phyloP scores from a whole-genome alignment of 495 filamentous ascomycete species.

The Cercophora samala region DNA sequence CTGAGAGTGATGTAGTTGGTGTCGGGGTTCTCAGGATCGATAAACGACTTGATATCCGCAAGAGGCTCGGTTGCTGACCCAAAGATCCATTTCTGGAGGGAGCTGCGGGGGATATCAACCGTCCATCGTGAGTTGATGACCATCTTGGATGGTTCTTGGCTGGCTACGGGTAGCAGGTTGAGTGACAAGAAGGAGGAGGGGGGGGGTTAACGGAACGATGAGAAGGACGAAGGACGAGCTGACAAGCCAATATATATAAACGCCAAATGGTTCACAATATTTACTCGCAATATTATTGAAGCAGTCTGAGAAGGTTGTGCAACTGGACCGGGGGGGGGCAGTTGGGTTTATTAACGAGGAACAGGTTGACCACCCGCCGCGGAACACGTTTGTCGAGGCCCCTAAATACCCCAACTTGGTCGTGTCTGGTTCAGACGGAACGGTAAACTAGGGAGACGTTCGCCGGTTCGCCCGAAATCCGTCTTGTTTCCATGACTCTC shows the following conservation, averaged over 20 bases:
- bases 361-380: background rate
- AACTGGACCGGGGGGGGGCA: background rate
- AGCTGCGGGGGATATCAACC: slow-evolving; percentile 36
- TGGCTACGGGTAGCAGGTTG: background rate
- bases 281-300: background rate
- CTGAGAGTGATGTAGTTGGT: slow-evolving; percentile 39
- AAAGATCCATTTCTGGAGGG: slow-evolving; percentile 43
- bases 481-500: slow-evolving; percentile 4
- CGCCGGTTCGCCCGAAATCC: background rate
- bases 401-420: background rate
- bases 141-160: slow-evolving; percentile 28
- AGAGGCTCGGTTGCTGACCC: slow-evolving; percentile 32
- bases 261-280: background rate
- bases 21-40: slow-evolving; percentile 56
- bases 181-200: background rate
- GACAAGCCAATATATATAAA: background rate
- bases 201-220: background rate
- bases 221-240: background rate
- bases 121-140: slow-evolving; percentile 45
- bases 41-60: slow-evolving; percentile 38
- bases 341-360: background rate
- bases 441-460: background rate
- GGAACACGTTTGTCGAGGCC: slow-evolving; percentile 4
- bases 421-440: background rate
- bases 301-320: background rate